Conservation (phyloP, 73 alveolate genomes). For the Stentor roeselii region DNA sequence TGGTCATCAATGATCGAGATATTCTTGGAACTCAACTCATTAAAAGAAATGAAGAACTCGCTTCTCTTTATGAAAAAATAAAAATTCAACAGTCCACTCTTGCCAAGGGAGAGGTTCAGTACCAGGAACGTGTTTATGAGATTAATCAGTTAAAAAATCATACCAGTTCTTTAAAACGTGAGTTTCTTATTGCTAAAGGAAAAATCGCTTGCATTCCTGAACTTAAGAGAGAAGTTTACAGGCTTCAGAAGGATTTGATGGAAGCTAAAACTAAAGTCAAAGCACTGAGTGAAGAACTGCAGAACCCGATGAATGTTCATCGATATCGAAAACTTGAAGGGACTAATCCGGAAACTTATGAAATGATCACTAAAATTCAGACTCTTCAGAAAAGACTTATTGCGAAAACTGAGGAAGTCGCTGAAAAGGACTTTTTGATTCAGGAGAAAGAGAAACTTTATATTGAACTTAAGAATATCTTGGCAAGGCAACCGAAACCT, state of each 20-base stretch:
- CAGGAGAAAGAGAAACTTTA: conserved; percentile 99
- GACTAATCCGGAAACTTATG: conserved; percentile 97
- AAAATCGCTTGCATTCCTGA: conserved; percentile 84
- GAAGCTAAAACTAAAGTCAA: conserved; percentile 87
- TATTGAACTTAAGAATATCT: conserved; percentile 97
- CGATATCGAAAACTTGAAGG: conserved; percentile 93
- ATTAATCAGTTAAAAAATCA: conserved; percentile 56
- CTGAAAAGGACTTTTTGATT: conserved; percentile 92
- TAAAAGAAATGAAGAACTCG: conserved; percentile 93
- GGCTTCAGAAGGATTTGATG: conserved; percentile 87
- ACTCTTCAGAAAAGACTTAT: conserved; percentile 97
- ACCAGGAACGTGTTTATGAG: conserved; percentile 70
- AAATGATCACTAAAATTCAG: conserved; percentile 80
- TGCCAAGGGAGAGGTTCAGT: conserved; percentile 90
- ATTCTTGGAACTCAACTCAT: conserved; percentile 94
- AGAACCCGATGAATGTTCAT: conserved; percentile 96
- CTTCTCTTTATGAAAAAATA: conserved; percentile 92
- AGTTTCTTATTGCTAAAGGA: conserved; percentile 54
- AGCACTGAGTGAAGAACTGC: conserved; percentile 90
- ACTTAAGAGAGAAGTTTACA: conserved; percentile 70
- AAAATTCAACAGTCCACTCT: conserved; percentile 89
- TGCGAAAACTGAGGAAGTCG: conserved; percentile 98
- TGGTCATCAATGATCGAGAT: conserved; percentile 98
- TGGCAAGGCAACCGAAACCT: conserved; percentile 98
- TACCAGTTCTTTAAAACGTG: conserved; percentile 63